A percentile compares a stretch with the other conserved stretches of the same genome.
phyloP scores from a whole-genome alignment of 768 basidiomycete species.

The Scleroderma bovista region DNA sequence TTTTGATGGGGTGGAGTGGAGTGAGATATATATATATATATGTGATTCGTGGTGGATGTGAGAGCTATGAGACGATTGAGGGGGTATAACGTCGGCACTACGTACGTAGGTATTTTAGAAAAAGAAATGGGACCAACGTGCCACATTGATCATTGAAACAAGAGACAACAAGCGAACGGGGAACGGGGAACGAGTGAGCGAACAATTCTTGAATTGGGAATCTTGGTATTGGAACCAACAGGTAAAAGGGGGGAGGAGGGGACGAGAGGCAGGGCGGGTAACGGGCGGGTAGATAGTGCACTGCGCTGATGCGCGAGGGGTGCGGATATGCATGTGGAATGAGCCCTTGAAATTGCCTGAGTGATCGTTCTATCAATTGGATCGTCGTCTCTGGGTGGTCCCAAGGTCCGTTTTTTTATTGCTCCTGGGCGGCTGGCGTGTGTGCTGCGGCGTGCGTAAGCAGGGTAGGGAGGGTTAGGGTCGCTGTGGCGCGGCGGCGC shows the following conservation, averaged over 20 bases:
- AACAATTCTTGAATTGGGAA: neutral
- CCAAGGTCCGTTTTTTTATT: neutral
- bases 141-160: no score
- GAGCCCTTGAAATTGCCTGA: neutral
- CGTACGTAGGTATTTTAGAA: neutral
- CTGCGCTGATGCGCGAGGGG: neutral
- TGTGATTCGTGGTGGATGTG: neutral
- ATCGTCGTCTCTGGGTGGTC: neutral
- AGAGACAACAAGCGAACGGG: neutral
- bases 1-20: neutral
- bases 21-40: neutral
- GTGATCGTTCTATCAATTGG: neutral
- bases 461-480: no score
- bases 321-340: neutral
- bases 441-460: no score
- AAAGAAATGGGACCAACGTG: neutral
- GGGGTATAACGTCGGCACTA: neutral
- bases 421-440: no score
- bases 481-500: neutral
- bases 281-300: neutral
- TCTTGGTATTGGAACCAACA: no score
- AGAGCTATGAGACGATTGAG: neutral
- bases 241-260: neutral
- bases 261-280: neutral
- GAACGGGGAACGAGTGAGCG: no score